Base-by-base conservation (phyloP, 139 green algal species). In the Micractinium conductrix region DNA sequence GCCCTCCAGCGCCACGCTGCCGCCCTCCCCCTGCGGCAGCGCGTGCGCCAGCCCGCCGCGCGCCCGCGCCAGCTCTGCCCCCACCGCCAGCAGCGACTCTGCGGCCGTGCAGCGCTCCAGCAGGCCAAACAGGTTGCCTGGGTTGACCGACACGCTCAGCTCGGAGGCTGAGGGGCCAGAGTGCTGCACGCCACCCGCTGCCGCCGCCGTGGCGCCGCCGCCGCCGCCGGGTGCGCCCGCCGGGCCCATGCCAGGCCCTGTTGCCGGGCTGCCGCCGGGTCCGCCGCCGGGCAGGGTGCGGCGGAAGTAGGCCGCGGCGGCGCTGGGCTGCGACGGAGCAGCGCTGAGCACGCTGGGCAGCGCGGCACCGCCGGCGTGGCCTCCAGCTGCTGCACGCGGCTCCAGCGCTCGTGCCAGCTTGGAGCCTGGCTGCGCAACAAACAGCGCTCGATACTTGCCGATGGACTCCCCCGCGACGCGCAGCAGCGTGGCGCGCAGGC, bases 71-170 rank as follows among this genome's bases (percentile, higher is more conserved):
- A 91, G 86, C 68, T 78, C 45, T n/a, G 6, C n/a, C 0, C 83
- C 86, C 12, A 92, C 69, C n/a, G 68, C 74, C 19, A 73, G 21
- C 45, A 92, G 84, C 33, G 86, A 87, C 26, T 89, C 81, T 24
- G 48, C 80, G 17, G 89, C 89, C 7, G 85, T 80, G 48, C 33
- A 48, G 7, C 90, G 69, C 58, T 92, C 90, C 37, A 83, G 63
- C 55, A 93, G 71, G 21, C 90, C 88, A 50, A 83, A 93, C 63
- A 91, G 72, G 84, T 90, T 91, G 67, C 88, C 90, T 74, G 84
- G 78, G 48, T 78, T 50, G 70, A 33, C 73, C 21, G 82, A 35
- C 5, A 69, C 74, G 48, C 38, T 73, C 48, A 79, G 68, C n/a
- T 83, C 78, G 0, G 44, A 40, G 38, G 69, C 69, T 35, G 69